Conservation (phyloP, 768 basidiomycete genomes). For the Xerocomellus chrysenteron region DNA sequence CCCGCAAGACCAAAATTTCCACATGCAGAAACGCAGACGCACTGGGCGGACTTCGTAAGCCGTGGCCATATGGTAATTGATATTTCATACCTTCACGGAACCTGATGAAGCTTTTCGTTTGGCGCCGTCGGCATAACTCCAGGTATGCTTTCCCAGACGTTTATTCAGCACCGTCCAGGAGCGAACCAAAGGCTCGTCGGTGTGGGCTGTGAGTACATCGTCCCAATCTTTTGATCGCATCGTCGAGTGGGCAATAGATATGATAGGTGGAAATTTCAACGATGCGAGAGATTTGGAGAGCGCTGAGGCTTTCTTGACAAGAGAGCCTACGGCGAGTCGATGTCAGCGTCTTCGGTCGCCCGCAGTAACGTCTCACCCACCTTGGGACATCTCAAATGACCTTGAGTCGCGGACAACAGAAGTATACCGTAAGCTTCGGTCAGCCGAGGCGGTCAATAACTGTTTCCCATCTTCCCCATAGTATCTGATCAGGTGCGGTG, state of each 20-base stretch:
- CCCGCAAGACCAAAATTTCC: constrained; percentile 93
- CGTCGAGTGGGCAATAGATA: constrained; percentile 73
- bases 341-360: constrained; percentile 1
- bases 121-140: constrained; percentile 52
- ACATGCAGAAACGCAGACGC: constrained; percentile 88
- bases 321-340: constrained; percentile 57
- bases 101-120: constrained; percentile 55
- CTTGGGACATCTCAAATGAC: constrained; percentile 94
- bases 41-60: constrained; percentile 38
- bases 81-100: constrained; percentile 61
- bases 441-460: constrained; percentile 82
- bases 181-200: constrained; percentile 77
- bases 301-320: constrained; percentile 75
- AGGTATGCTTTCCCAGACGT: constrained; percentile 70
- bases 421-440: constrained; percentile 85
- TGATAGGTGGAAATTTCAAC: constrained; percentile 82
- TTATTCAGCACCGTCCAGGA: constrained; percentile 89
- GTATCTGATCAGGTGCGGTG: constrained; percentile 89
- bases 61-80: background rate
- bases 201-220: constrained; percentile 89
- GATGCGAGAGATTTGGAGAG: constrained; percentile 77
- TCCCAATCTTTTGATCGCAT: constrained; percentile 95
- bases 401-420: constrained; percentile 94
- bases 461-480: constrained; percentile 98
- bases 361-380: constrained; percentile 35